A percentile compares a stretch with the other conserved stretches of the same genome.
phyloP scores from a whole-genome alignment of 2,329 filamentous ascomycete genomes.

The Diaporthe nobilis region DNA sequence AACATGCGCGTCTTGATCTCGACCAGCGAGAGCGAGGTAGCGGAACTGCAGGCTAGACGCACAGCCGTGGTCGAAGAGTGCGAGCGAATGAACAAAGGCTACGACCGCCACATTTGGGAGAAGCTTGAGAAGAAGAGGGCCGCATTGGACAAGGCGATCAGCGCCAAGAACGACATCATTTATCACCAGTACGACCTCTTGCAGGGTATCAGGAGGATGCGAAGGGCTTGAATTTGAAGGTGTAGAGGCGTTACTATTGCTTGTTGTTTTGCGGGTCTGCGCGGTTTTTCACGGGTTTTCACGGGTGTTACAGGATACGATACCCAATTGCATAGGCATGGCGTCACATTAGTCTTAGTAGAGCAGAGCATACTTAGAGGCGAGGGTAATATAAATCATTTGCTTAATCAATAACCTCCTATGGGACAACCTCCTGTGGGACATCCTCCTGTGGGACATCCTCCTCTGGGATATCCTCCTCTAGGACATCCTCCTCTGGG shows the following conservation, averaged over 20 bases:
- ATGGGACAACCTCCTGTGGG: background rate
- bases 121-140: slow-evolving; percentile 73
- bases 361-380: too few species aligned
- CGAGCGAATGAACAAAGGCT: slow-evolving; percentile 75
- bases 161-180: slow-evolving; percentile 83
- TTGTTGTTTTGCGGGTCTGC: too few species aligned
- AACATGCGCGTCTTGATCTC: slow-evolving; percentile 90
- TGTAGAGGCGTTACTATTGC: background rate
- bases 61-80: slow-evolving; percentile 73
- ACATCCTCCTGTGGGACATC: too few species aligned
- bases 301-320: too few species aligned
- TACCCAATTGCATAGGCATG: too few species aligned
- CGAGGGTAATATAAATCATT: too few species aligned
- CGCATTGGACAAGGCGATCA: slow-evolving; percentile 72
- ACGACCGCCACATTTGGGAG: slow-evolving; percentile 76
- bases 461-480: too few species aligned
- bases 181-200: slow-evolving; percentile 88
- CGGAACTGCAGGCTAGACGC: slow-evolving; percentile 81
- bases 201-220: slow-evolving; percentile 80
- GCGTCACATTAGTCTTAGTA: too few species aligned
- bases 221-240: slow-evolving; percentile 69
- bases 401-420: background rate
- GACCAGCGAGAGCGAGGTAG: slow-evolving; percentile 82
- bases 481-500: too few species aligned
- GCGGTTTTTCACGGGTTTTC: too few species aligned